Evolutionary conservation across 148 eudicot genomes (phyloP).

Genomic region (Chenopodium suecicum): DNA sequence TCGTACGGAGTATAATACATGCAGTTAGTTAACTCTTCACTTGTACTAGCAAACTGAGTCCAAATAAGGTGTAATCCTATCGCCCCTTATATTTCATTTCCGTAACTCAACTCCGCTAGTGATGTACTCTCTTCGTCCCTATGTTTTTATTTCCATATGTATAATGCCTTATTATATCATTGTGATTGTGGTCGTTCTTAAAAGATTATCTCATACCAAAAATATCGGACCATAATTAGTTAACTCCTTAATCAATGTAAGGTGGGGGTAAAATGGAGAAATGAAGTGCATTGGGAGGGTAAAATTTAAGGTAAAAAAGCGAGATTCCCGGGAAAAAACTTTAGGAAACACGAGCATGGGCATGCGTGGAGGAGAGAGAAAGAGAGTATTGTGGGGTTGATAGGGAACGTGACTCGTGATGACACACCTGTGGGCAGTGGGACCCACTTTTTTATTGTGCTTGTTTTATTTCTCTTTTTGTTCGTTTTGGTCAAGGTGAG

Average conservation of each 20-base stretch:
- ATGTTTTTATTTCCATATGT: too few species aligned
- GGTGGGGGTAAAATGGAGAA: neutral
- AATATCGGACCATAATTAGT: too few species aligned
- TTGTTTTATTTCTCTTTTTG: neutral
- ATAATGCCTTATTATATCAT: too few species aligned
- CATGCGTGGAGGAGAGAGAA: constrained; percentile 23
- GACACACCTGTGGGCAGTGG: constrained; percentile 28
- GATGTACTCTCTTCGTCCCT: too few species aligned
- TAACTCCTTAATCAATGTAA: neutral
- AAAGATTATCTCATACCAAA: too few species aligned
- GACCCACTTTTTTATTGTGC: constrained; percentile 2
- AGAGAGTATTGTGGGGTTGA: constrained; percentile 21
- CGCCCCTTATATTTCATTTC: too few species aligned
- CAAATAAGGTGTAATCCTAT: too few species aligned
- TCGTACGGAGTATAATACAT: too few species aligned
- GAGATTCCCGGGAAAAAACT: constrained; percentile 42
- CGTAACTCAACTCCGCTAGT: too few species aligned
- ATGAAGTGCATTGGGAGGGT: neutral
- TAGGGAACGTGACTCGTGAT: constrained; percentile 27
- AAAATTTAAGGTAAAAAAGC: constrained; percentile 5
- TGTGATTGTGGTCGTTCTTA: too few species aligned
- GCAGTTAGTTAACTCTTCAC: too few species aligned
- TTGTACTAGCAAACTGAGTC: too few species aligned
- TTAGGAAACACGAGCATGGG: constrained; percentile 35
- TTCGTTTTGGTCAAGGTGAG: neutral